Percentiles rank a stretch among this genome's conserved stretches.
Evolutionary conservation across 2,329 filamentous ascomycete species (phyloP).

Genomic region (Epicoccum sorghinum): DNA sequence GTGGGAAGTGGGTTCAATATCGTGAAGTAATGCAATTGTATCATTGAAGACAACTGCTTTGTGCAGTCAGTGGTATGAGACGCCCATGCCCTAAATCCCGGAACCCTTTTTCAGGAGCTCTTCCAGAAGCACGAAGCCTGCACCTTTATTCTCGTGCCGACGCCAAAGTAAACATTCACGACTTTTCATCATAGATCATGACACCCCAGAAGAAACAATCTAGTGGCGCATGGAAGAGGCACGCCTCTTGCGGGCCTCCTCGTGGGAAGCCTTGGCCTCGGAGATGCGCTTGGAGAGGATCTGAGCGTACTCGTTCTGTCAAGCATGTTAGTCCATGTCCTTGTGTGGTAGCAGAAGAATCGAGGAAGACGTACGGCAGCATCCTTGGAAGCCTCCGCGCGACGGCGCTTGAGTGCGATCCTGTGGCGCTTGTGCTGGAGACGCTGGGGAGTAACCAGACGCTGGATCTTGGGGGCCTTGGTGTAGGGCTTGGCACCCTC

Average conservation of each 20-base stretch:
- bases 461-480: slow-evolving; percentile 99
- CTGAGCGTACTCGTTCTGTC: slow-evolving; percentile 93
- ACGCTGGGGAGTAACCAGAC: slow-evolving; percentile 98
- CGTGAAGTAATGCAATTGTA: slow-evolving; percentile 46
- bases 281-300: slow-evolving; percentile 95
- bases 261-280: slow-evolving; percentile 94
- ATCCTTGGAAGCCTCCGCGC: slow-evolving; percentile 96
- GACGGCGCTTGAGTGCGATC: slow-evolving; percentile 96
- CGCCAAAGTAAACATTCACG: slow-evolving; percentile 46
- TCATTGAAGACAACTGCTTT: slow-evolving; percentile 44
- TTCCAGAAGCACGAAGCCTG: slow-evolving; percentile 40
- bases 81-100: slow-evolving; percentile 42
- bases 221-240: slow-evolving; percentile 72
- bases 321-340: not conserved
- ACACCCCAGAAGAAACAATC: slow-evolving; percentile 22
- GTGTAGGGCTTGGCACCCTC: slow-evolving; percentile 98
- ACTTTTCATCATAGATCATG: slow-evolving; percentile 41
- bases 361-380: slow-evolving; percentile 76
- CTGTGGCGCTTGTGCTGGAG: slow-evolving; percentile 99
- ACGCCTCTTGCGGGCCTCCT: slow-evolving; percentile 93
- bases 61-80: slow-evolving; percentile 45
- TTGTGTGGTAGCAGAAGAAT: no score
- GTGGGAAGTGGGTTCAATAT: slow-evolving; percentile 8
- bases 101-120: slow-evolving; percentile 24
- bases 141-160: slow-evolving; percentile 26